Conservation (phyloP, 1,284 basidiomycete species). For the Melampsora americana region DNA sequence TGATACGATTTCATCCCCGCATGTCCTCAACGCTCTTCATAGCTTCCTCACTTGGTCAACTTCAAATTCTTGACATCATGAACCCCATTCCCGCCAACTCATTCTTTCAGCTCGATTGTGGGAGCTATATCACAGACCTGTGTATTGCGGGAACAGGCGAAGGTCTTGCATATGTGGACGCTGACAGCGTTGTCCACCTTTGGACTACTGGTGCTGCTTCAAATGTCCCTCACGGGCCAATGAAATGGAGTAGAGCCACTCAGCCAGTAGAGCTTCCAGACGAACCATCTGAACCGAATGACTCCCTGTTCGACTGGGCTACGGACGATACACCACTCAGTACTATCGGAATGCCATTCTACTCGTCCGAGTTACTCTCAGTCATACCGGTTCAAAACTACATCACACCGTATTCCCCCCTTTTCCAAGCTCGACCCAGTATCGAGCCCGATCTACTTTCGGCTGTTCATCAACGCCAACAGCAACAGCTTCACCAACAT, state of each 20-base stretch:
- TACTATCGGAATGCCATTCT: conserved; percentile 83
- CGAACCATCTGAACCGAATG: conserved; percentile 63
- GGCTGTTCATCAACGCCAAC: conserved; percentile 68
- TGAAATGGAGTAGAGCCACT: conserved; percentile 85
- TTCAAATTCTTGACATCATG: conserved; percentile 82
- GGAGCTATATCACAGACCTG: conserved; percentile 74
- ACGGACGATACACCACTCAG: conserved; percentile 78
- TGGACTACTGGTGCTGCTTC: conserved; percentile 62
- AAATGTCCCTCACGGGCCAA: conserved; percentile 54
- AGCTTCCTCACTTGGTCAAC: conserved; percentile 75
- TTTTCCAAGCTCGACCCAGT: conserved; percentile 54
- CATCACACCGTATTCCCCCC: conserved; percentile 61
- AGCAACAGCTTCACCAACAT: conserved; percentile 66
- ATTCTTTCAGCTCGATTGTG: conserved; percentile 56
- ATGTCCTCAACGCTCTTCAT: conserved; percentile 74
- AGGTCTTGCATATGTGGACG: conserved; percentile 88
- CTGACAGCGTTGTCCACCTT: conserved; percentile 78
- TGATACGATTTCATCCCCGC: conserved; percentile 77
- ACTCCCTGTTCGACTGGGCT: conserved; percentile 68
- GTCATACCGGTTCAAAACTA: conserved; percentile 59
- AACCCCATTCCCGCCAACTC: conserved; percentile 57
- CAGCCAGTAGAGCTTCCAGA: conserved; percentile 77
- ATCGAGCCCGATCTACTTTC: conserved; percentile 56
- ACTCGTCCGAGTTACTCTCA: conserved; percentile 73
- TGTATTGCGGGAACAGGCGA: conserved; percentile 81